A percentile compares a stretch with the other conserved stretches of the same genome.
Conservation (phyloP, 2,329 filamentous ascomycete genomes). For the Zymoseptoria crescenta region DNA sequence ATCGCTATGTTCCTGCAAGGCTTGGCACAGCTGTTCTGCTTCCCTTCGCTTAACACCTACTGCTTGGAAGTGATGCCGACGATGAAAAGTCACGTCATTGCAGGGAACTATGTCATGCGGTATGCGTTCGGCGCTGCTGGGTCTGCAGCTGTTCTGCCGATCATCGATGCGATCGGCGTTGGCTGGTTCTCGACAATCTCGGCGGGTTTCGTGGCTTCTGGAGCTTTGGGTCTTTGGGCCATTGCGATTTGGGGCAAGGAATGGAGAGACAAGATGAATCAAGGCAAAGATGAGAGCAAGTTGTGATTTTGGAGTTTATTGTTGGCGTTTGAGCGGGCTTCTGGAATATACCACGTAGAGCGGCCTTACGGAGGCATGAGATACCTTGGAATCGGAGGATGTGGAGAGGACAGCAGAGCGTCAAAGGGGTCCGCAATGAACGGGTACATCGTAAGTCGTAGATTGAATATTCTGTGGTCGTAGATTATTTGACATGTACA, state of each 20-base stretch:
- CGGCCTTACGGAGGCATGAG: background rate
- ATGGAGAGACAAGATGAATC: conserved; percentile 19
- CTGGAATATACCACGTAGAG: background rate
- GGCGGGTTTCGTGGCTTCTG: conserved; percentile 47
- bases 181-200: conserved; percentile 74
- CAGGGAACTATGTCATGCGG: conserved; percentile 70
- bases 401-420: background rate
- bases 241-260: conserved; percentile 26
- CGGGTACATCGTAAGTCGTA: background rate
- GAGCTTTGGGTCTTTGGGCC: conserved; percentile 39
- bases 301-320: background rate
- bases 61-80: conserved; percentile 74
- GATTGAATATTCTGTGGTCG: background rate
- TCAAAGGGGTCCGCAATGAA: background rate
- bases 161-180: conserved; percentile 65
- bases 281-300: conserved; percentile 6
- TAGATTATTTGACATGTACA: background rate
- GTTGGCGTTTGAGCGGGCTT: background rate
- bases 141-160: conserved; percentile 65
- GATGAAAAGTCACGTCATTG: conserved; percentile 59
- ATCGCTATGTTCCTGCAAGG: conserved; percentile 69
- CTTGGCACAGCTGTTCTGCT: conserved; percentile 66
- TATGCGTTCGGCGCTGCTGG: conserved; percentile 67
- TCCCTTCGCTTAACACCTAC: conserved; percentile 62
- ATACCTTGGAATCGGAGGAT: background rate